Evolutionary conservation across 1,139 yeast species (phyloP), one percentile per base, ranked within the genome.

Genomic region (Hemisphaericaspora xylofermentans): DNA sequence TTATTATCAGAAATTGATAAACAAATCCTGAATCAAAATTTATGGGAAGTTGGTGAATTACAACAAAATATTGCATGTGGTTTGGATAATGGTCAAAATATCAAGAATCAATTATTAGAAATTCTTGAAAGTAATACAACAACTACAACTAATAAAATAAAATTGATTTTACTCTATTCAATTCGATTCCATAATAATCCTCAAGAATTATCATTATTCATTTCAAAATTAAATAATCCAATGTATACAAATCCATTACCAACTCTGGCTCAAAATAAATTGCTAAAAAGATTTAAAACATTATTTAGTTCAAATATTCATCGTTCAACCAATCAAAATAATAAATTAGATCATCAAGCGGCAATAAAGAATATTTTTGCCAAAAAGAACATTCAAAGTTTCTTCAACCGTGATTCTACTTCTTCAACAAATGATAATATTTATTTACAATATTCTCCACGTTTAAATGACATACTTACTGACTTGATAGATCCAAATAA

Each of bases 31-130:
- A 52, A 60, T 16, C 73, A 75, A 41, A 73, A 84, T 48, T 67
- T 93, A 38, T 84, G 97, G 85, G 89, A 84, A 45, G 77, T 89
- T 6, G 86, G 96, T 48, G 98, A 93, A 61, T 68, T 89, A 37
- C 97, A 93, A 60, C 99, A 93, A 63, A 78, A 83, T 19, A 69
- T 93, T 42, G 82, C 88, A 1, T 82, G 94, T 48, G 83, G 79
- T 46, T 58, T 71, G 42, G 77, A 71, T 22, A 57, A 52, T 34
- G 70, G 68, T 35, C 60, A 52, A 36, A 44, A 51, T 16, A 53
- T 71, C 30, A 61, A 58, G 32, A 43, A 58, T 15, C 53, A 57
- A 35, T 42, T 71, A 46, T 45, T 57, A 29, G 60, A 60, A 26
- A 42, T 66, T 4, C 48, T 72, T 14, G 58, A 63, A 15, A 36